Percentiles rank a stretch among this genome's conserved stretches.
These are phyloP conservation scores for Cryptococcus maquisensis DNA, from an alignment of 1,284 basidiomycete species.

Conservation along the genomic window DNA sequence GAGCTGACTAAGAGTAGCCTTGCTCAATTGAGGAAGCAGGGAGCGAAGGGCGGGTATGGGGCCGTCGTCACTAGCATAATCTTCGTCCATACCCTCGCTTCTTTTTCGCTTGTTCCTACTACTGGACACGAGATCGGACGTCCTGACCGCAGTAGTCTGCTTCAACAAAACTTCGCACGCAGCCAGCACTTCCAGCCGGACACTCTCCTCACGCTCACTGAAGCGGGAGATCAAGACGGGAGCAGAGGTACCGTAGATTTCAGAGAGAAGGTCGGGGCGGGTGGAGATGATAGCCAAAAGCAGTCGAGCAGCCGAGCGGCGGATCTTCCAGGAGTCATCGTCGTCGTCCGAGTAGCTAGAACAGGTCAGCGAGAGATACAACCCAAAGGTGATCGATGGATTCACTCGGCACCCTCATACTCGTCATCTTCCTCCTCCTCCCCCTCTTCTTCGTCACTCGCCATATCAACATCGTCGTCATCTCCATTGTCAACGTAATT, in stretches of 20 bases:
- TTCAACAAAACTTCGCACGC: constrained; percentile 76
- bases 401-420: constrained; percentile 70
- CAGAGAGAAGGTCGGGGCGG: constrained; percentile 73
- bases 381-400: too few relatives aligned
- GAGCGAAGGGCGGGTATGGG: constrained; percentile 52
- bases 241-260: constrained; percentile 77
- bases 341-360: constrained; percentile 92
- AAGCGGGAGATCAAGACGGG: constrained; percentile 86
- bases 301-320: constrained; percentile 86
- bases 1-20: constrained; percentile 77
- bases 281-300: constrained; percentile 79
- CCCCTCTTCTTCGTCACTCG: constrained; percentile 43
- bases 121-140: constrained; percentile 29
- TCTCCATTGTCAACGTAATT: constrained; percentile 81
- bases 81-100: constrained; percentile 64
- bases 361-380: constrained; percentile 1
- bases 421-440: constrained; percentile 50
- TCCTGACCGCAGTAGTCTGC: constrained; percentile 57
- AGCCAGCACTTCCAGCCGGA: constrained; percentile 87
- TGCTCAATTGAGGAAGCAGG: constrained; percentile 73
- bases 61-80: constrained; percentile 56
- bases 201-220: constrained; percentile 91
- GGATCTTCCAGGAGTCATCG: constrained; percentile 97
- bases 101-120: constrained; percentile 57
- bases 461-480: constrained; percentile 57